phyloP scores from a whole-genome alignment of 768 basidiomycete species.

The Auriscalpium orientale region DNA sequence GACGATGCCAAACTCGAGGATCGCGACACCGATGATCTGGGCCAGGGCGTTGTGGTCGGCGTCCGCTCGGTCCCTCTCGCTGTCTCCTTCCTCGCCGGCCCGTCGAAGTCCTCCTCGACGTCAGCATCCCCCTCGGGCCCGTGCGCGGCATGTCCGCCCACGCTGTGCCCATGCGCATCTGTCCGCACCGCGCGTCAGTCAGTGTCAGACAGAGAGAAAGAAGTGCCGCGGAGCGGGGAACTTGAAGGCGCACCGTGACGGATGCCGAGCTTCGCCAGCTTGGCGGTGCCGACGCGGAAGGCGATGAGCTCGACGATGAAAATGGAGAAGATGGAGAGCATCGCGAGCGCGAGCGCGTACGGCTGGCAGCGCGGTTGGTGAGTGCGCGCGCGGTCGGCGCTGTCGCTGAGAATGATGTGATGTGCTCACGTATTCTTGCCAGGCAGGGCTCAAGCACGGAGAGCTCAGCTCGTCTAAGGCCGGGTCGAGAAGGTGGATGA shows the following conservation, averaged over 20 bases:
- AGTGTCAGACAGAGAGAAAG: not conserved
- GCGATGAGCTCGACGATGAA: constrained; percentile 83
- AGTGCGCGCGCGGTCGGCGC: not conserved
- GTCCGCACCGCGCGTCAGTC: not conserved
- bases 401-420: not conserved
- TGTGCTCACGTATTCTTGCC: constrained; percentile 65
- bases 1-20: constrained; percentile 90
- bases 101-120: constrained; percentile 2
- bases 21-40: constrained; percentile 81
- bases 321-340: constrained; percentile 74
- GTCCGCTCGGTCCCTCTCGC: constrained; percentile 17
- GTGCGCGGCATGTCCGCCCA: constrained; percentile 57
- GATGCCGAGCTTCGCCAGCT: constrained; percentile 58
- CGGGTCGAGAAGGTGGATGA: constrained; percentile 75
- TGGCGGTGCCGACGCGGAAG: constrained; percentile 77
- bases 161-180: constrained; percentile 65
- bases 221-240: not conserved
- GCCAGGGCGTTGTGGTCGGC: constrained; percentile 40
- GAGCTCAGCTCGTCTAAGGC: constrained; percentile 65
- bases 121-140: constrained; percentile 44
- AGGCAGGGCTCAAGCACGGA: constrained; percentile 59
- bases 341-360: constrained; percentile 73
- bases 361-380: constrained; percentile 39
- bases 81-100: constrained; percentile 15
- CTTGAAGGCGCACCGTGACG: constrained; percentile 47